Percentiles rank a stretch among this genome's conserved stretches.
Conservation (phyloP, 75 land plant species). For the Picea glauca region DNA sequence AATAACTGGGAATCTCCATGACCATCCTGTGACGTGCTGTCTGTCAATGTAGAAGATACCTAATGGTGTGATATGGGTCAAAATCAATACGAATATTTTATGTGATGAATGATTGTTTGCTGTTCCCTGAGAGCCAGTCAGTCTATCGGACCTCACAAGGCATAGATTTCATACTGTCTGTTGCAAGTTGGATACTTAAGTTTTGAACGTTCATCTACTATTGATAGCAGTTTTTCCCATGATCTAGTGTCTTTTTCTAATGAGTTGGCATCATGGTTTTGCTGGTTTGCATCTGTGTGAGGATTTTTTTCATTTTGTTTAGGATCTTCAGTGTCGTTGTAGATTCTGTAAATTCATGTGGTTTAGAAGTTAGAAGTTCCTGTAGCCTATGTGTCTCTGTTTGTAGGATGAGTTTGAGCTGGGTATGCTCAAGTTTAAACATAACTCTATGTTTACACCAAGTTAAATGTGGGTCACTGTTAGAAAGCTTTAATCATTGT, state of each 20-base stretch:
- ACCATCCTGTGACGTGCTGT: not conserved
- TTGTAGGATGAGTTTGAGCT: not conserved
- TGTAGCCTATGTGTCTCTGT: not conserved
- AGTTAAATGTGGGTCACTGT: not conserved
- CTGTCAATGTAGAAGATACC: not conserved
- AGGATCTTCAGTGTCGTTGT: not conserved
- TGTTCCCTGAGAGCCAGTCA: not conserved
- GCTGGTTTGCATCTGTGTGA: not conserved
- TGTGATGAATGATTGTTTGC: not conserved
- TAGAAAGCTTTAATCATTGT: not conserved
- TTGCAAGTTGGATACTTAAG: not conserved
- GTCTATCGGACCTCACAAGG: not conserved
- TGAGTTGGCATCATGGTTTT: not conserved
- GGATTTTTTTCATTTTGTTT: conserved; percentile 4
- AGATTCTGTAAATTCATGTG: not conserved
- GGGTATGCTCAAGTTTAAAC: no score
- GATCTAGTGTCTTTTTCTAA: not conserved
- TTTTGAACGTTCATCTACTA: not conserved
- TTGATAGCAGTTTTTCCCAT: not conserved
- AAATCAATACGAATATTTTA: not conserved
- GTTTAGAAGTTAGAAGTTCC: not conserved
- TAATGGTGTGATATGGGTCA: not conserved
- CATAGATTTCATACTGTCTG: not conserved
- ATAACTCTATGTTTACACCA: no score
- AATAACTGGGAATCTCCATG: not conserved